Base-by-base conservation (phyloP, 208 protist species). In the Leishmania gerbilli region DNA sequence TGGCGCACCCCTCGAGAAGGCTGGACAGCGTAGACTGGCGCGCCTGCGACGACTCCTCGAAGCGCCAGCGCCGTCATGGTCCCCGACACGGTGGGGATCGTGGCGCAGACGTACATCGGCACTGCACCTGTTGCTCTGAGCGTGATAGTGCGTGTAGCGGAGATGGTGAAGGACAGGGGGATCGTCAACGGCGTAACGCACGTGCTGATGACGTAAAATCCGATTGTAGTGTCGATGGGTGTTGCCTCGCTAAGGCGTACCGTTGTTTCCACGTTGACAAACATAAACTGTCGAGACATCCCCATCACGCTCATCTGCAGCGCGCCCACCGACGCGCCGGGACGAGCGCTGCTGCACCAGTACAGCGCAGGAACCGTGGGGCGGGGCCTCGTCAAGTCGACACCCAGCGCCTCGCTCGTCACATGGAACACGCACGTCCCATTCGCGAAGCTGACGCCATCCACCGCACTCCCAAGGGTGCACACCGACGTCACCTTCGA, bases 61-160 rank as follows among this genome's bases (percentile, higher is more conserved):
- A 68, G 75, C 31, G 8, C 51, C 37, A 78, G 6, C 2, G 34
- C 56, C 1, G 75, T 67, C 7, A 19, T 49, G 60, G 58, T 24
- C 8, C 56, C 75, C 5, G 21, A 11, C 11, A 79, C n/a, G 19
- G 53, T 55, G 19, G 58, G 58, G 13, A 69, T 31, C 1, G 75
- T n/a, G 27, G 75, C 75, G 45, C 75, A 79, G 9, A 78, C 42
- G 60, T 78, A 78, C 75, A 78, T 67, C 21, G n/a, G 49, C 17
- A 69, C 58, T 2, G 60, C 24, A 13, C 75, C 75, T 2, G 58
- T 56, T 15, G 31, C 40, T 31, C 27, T 68, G 37, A 68, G 34
- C n/a, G n/a, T 47, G 0, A 65, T 27, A 6, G 3, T 49, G 7
- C 56, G 75, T 1, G 55, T 67, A 4, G 37, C 40, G 0, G 53